Base-by-base conservation (phyloP, 768 basidiomycete genomes). In the Russula abietina region DNA sequence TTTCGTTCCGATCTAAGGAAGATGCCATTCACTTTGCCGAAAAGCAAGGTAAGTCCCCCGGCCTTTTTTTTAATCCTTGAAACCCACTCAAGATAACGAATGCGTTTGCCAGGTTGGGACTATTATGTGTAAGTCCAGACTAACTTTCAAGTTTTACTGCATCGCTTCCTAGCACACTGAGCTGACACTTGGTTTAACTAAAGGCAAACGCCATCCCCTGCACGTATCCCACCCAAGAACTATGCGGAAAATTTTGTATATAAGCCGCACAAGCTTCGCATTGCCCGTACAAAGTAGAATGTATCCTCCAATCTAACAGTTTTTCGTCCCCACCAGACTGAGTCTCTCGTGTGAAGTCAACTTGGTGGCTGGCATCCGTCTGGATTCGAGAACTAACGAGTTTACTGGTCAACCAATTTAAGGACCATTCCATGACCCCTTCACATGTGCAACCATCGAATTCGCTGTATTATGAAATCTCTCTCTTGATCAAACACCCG, bases 21-120 rank as follows among this genome's bases (percentile, higher is more conserved):
- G 92, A 93, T 70, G 96, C 96, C 38, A 80, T 96, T 57, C 90
- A 92, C 70, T 98, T 98, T 72, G 90, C 93, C 26, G 95, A 97
- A 80, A 97, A 94, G 77, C 96, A 98, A 81, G 96, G 93, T 87
- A 68, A 50, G 77, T 36, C 41, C 38, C 36, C 36, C 10, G 24
- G 5, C 14, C 36, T 19, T 10, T 46, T 3, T 57, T 10, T 46
- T 3, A 56, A 19, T 11, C 32, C 64, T 60, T 32, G 46, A 24
- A 48, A 14, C 28, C 54, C 39, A 67, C 16, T 62, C 22, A 52
- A 41, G 9, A 54, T 38, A 52, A n/a, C n/a, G 53, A 56, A 46
- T 59, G 17, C 69, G 70, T n/a, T 66, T 46, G 28, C 12, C 69
- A 93, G 91, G 91, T 45, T 97, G 94, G 95, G 88, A 93, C 71